These are phyloP conservation scores for Starmerella vaccinii DNA, from an alignment of 805 yeast genomes.

Conservation along the genomic window DNA sequence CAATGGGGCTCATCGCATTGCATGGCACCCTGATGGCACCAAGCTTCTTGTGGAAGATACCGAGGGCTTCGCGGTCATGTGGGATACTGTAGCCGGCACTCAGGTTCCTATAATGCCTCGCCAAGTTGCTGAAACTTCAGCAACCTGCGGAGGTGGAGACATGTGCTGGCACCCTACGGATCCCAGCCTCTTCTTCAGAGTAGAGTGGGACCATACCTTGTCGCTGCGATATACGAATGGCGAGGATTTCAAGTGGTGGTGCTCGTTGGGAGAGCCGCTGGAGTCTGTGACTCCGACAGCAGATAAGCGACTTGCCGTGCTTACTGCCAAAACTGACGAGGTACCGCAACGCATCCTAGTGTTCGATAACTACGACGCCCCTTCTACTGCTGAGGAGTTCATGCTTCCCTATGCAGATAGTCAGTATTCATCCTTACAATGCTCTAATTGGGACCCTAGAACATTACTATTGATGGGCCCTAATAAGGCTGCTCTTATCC, in stretches of 20 bases:
- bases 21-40: neutral
- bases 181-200: neutral
- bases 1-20: neutral
- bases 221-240: neutral
- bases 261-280: neutral
- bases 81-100: neutral
- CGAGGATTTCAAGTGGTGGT: neutral
- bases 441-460: constrained; percentile 15
- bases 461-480: constrained; percentile 9
- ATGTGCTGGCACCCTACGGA: constrained; percentile 13
- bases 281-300: constrained; percentile 1
- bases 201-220: neutral
- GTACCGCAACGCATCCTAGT: constrained; percentile 3
- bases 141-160: constrained; percentile 4
- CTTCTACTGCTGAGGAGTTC: neutral
- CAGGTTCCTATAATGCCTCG: neutral
- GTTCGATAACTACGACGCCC: neutral
- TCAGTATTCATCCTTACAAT: constrained; percentile 1
- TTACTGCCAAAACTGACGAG: constrained; percentile 3
- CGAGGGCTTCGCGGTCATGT: neutral
- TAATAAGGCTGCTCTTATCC: constrained; percentile 7
- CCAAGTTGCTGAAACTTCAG: neutral
- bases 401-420: neutral
- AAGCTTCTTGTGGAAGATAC: neutral
- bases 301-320: neutral